A percentile compares a stretch with the other conserved stretches of the same genome.
phyloP scores from a whole-genome alignment of 139 green algal genomes.

The Coelastrella sp. region DNA sequence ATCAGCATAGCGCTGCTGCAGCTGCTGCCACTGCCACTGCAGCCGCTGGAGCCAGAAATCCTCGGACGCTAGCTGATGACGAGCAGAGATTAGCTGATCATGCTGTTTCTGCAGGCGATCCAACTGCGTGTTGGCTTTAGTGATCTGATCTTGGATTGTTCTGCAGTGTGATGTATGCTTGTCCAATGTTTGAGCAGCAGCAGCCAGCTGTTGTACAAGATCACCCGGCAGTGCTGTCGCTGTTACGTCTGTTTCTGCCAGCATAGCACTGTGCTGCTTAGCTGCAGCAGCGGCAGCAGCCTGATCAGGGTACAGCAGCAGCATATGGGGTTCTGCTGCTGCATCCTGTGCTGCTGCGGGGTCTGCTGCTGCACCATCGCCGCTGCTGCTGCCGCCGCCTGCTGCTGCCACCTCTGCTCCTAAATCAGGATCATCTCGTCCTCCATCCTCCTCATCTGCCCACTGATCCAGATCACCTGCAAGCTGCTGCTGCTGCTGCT shows the following conservation, averaged over 20 bases:
- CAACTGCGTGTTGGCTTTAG: not conserved
- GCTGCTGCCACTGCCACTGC: no score
- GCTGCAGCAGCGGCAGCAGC: not conserved
- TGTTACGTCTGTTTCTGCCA: not conserved
- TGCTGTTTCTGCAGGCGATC: no score
- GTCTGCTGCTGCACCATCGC: not conserved
- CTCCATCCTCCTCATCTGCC: not conserved
- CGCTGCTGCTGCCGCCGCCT: not conserved
- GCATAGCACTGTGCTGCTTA: not conserved
- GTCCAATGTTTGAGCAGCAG: not conserved
- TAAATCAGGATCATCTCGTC: not conserved
- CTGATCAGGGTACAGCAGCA: not conserved
- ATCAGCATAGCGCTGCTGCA: no score
- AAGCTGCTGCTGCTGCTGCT: not conserved
- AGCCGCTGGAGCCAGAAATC: no score
- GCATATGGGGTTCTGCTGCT: not conserved
- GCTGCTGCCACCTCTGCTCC: not conserved
- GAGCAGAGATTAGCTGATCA: no score
- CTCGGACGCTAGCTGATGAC: no score
- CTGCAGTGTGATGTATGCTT: not conserved
- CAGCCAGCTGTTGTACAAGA: not conserved
- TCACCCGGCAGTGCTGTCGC: not conserved
- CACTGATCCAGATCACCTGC: not conserved
- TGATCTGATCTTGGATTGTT: not conserved
- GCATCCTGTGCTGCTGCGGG: not conserved